Base-by-base conservation (phyloP, 192 early-diverging fungal species). In the Linnemannia zychae region DNA sequence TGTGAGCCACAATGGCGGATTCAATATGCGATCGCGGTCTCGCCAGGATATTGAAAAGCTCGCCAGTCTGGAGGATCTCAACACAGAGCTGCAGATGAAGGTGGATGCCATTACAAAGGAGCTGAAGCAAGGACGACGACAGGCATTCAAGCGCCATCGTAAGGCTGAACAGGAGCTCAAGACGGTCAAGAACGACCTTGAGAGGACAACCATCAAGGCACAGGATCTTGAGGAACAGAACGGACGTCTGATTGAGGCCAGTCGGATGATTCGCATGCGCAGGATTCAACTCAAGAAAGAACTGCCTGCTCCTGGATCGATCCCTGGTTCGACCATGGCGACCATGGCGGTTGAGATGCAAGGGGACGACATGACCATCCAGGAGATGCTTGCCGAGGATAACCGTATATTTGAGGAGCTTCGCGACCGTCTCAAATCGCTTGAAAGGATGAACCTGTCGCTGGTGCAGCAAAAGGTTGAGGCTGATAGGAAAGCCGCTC, bases 331-430 rank as follows among this genome's bases (percentile, higher is more conserved):
- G 7, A 85, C 83, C 22, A 85, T 85, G 83, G 83, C 77, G 31
- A 65, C 57, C 36, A 76, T 85, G 36, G 83, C 83, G 24, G 46
- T 76, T 40, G 83, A 85, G 69, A 85, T 85, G 83, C 67, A 76
- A 49, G 83, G 77, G 24, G 83, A 85, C n/a, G 83, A 85, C 4
- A 79, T 76, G 73, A 85, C 83, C 28, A 79, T 85, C 60, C 83
- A 85, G 67, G 83, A 85, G 40, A 85, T 85, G 83, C 44, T 85
- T 22, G 83, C 83, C 0, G 83, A 85, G 34, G 83, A 85, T 36
- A 79, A 67, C 63, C 75, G 83, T 38, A 85, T 85, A 57, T 85
- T 85, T 76, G 83, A 85, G 33, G 83, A 85, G 40, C 78, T 85
- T 11, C 72, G 74, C 1, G 83, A 85, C 37, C 83, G 77, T 15